phyloP scores from a whole-genome alignment of 208 protist species.

The Vickermania spadyakhi region DNA sequence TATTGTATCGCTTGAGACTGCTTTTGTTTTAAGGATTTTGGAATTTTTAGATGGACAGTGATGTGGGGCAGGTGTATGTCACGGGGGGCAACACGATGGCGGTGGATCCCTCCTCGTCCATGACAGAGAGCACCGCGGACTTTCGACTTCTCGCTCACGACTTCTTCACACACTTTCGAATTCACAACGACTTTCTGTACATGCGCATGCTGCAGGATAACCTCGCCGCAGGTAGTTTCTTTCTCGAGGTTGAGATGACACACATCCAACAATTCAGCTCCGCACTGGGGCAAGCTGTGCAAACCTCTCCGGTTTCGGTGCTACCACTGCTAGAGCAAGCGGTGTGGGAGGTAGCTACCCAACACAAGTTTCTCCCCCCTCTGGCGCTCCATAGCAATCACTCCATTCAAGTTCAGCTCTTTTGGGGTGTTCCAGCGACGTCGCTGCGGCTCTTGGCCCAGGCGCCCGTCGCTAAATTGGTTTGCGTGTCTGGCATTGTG shows the following conservation, averaged over 20 bases:
- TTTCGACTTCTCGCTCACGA: slow-evolving; percentile 63
- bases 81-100: slow-evolving; percentile 17
- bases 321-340: slow-evolving; percentile 83
- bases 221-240: slow-evolving; percentile 70
- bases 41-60: slow-evolving; percentile 40
- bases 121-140: slow-evolving; percentile 20
- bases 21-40: not conserved
- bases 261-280: slow-evolving; percentile 83
- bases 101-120: slow-evolving; percentile 10
- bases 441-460: slow-evolving; percentile 74
- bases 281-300: slow-evolving; percentile 55
- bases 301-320: slow-evolving; percentile 50
- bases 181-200: slow-evolving; percentile 78
- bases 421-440: slow-evolving; percentile 74
- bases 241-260: slow-evolving; percentile 79
- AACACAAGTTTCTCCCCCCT: slow-evolving; percentile 56
- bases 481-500: slow-evolving; percentile 86
- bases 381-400: slow-evolving; percentile 28
- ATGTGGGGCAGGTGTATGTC: slow-evolving; percentile 66
- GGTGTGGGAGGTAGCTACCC: slow-evolving; percentile 63
- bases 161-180: slow-evolving; percentile 71
- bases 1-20: not conserved
- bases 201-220: slow-evolving; percentile 79
- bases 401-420: slow-evolving; percentile 84
- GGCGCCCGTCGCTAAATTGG: slow-evolving; percentile 64